Evolutionary conservation across 257 asterid genomes (phyloP).

Genomic region (Forsythia suspensa): DNA sequence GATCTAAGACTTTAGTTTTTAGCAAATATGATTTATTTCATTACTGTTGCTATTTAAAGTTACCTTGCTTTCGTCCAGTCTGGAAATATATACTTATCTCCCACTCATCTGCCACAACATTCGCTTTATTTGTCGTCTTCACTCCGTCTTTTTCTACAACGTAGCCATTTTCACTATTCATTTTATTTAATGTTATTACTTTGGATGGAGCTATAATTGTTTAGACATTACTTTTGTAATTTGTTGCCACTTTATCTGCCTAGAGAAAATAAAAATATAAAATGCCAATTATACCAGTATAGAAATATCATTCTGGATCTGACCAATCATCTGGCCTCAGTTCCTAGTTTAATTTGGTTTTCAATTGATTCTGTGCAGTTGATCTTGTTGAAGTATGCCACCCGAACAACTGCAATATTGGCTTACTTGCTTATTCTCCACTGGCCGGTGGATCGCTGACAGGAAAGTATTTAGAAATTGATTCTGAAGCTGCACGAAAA

Average conservation of each 20-base stretch:
- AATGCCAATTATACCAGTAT: neutral
- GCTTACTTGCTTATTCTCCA: slow-evolving; percentile 91
- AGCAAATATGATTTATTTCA: neutral
- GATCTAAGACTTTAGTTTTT: neutral
- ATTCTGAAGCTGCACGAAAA: slow-evolving; percentile 68
- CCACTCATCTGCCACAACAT: neutral
- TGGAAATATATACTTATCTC: neutral
- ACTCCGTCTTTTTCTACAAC: neutral
- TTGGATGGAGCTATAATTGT: neutral
- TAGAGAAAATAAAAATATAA: neutral
- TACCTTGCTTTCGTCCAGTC: neutral
- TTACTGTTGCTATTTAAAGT: neutral
- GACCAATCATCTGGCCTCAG: neutral
- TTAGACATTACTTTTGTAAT: neutral
- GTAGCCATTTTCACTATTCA: neutral
- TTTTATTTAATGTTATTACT: neutral
- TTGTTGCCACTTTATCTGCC: neutral
- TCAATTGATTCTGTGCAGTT: slow-evolving; percentile 47
- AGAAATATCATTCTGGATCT: neutral
- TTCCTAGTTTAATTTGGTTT: slow-evolving; percentile 2
- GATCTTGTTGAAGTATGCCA: slow-evolving; percentile 94
- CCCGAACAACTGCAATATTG: slow-evolving; percentile 81
- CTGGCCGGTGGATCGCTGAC: slow-evolving; percentile 80
- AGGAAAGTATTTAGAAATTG: slow-evolving; percentile 73
- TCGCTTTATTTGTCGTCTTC: neutral